phyloP scores from a whole-genome alignment of 2,329 filamentous ascomycete genomes.

The Teratosphaeria pseudoeucalypti region DNA sequence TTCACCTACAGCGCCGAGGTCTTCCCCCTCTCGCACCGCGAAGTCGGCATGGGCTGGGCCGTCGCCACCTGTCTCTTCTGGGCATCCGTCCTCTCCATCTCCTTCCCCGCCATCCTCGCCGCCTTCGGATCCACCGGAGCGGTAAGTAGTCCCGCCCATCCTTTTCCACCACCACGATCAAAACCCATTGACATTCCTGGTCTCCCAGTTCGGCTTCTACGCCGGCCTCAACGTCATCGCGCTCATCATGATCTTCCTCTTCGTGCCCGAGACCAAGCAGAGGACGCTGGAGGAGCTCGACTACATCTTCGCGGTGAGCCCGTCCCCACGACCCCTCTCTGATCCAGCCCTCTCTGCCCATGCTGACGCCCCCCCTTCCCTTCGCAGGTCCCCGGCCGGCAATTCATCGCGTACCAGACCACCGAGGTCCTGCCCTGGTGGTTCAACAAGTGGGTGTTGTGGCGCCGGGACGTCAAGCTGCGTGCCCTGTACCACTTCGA shows the following conservation, averaged over 20 bases:
- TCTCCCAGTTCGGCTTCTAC: conserved; percentile 46
- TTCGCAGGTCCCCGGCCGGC: conserved; percentile 27
- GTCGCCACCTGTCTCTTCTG: conserved; percentile 43
- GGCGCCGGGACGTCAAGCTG: conserved; percentile 6
- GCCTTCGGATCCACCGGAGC: conserved; percentile 43
- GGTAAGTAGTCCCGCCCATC: neutral
- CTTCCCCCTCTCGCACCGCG: conserved; percentile 59
- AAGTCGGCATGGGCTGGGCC: conserved; percentile 61
- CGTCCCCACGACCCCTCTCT: too few species aligned
- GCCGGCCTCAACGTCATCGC: conserved; percentile 48
- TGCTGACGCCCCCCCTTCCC: neutral
- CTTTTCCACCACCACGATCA: neutral
- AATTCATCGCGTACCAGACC: conserved; percentile 22
- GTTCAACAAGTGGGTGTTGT: conserved; percentile 25
- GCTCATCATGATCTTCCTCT: conserved; percentile 54
- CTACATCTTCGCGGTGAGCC: conserved; percentile 40
- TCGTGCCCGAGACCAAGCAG: conserved; percentile 37
- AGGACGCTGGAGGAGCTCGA: conserved; percentile 41
- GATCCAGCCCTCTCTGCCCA: neutral
- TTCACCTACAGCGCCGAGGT: conserved; percentile 61
- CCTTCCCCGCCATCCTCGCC: conserved; percentile 37
- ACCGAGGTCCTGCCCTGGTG: conserved; percentile 36
- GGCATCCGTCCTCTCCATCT: conserved; percentile 41
- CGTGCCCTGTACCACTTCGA: conserved; percentile 10
- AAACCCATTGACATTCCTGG: neutral